Percentiles rank a stretch among this genome's conserved stretches.
Evolutionary conservation across 2,329 filamentous ascomycete species (phyloP).

Genomic region (Chaetomium globosum): DNA sequence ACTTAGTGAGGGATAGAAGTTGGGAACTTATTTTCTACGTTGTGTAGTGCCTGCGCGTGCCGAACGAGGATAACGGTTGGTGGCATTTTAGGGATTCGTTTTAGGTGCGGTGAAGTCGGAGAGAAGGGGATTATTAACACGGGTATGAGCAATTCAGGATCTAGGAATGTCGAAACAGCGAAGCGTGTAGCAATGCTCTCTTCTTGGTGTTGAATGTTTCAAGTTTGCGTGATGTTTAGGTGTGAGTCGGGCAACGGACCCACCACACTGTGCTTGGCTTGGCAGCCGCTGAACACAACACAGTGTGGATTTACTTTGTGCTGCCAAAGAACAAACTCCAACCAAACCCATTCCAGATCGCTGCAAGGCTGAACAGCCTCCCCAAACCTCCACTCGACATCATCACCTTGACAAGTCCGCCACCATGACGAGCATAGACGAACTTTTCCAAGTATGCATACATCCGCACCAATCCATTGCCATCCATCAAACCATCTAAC

Average conservation of each 20-base stretch:
- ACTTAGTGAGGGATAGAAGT: no score
- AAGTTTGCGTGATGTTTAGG: not conserved
- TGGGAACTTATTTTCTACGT: slow-evolving; percentile 52
- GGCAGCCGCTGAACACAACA: not conserved
- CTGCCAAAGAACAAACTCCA: not conserved
- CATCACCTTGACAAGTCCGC: not conserved
- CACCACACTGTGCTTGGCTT: slow-evolving; percentile 3
- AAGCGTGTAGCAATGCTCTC: not conserved
- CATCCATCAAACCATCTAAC: not conserved
- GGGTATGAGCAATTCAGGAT: not conserved
- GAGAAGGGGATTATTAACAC: not conserved
- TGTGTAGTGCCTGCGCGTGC: slow-evolving; percentile 75
- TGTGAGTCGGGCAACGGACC: not conserved
- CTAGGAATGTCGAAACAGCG: not conserved
- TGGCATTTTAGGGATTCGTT: slow-evolving; percentile 53
- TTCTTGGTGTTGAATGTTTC: not conserved
- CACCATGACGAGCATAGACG: slow-evolving; percentile 60
- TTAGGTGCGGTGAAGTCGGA: not conserved
- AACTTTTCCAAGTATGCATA: slow-evolving; percentile 57
- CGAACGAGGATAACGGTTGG: slow-evolving; percentile 77
- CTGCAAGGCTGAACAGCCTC: slow-evolving; percentile 13
- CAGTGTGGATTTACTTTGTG: not conserved
- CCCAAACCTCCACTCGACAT: slow-evolving; percentile 16
- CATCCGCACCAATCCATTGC: not conserved
- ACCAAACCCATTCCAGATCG: not conserved